Evolutionary conservation across 1,284 basidiomycete genomes (phyloP).

Genomic region (Entoloma clypeatum): DNA sequence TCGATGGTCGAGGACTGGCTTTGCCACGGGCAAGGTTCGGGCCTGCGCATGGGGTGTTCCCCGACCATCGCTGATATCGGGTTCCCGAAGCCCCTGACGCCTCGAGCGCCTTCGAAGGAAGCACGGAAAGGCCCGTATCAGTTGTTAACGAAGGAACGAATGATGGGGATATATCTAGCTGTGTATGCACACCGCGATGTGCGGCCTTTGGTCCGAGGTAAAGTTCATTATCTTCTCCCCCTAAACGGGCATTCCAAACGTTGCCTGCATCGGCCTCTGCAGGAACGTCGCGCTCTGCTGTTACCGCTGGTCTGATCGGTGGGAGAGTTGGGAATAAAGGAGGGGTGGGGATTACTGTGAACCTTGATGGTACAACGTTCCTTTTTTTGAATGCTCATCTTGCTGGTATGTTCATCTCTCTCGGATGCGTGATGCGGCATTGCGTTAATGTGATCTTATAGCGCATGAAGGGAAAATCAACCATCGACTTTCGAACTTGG

Average conservation of each 20-base stretch:
- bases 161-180: slow-evolving; percentile 85
- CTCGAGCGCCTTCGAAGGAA: slow-evolving; percentile 38
- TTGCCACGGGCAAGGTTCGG: slow-evolving; percentile 42
- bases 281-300: slow-evolving; percentile 69
- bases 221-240: slow-evolving; percentile 9
- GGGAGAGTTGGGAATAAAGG: slow-evolving; percentile 87
- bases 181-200: slow-evolving; percentile 70
- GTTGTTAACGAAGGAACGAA: slow-evolving; percentile 76
- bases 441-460: slow-evolving; percentile 24
- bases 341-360: slow-evolving; percentile 78
- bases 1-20: slow-evolving; percentile 71
- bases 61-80: slow-evolving; percentile 35
- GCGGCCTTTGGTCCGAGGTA: slow-evolving; percentile 55
- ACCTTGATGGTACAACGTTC: slow-evolving; percentile 69
- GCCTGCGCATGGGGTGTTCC: slow-evolving; percentile 24
- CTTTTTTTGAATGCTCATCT: slow-evolving; percentile 87
- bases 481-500: slow-evolving; percentile 64
- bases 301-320: slow-evolving; percentile 83
- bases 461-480: slow-evolving; percentile 74
- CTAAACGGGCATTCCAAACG: background rate
- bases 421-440: slow-evolving; percentile 10
- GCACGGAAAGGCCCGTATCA: slow-evolving; percentile 67
- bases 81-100: slow-evolving; percentile 33
- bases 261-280: background rate
- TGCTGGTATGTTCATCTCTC: slow-evolving; percentile 55